phyloP scores from a whole-genome alignment of 2,329 filamentous ascomycete genomes.

The Nakataea oryzae region DNA sequence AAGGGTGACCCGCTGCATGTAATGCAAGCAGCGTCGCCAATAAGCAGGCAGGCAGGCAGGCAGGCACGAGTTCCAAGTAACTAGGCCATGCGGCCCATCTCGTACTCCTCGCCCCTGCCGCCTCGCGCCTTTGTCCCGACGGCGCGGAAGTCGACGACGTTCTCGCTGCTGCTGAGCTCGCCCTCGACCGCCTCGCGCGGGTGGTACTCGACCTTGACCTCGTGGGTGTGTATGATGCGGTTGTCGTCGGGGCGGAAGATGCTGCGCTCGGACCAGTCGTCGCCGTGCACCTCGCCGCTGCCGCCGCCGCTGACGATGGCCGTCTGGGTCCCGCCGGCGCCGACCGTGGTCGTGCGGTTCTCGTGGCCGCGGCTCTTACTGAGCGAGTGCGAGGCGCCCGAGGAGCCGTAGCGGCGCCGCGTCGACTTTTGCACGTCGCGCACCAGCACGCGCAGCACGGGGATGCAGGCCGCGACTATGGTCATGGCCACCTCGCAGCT shows the following conservation, averaged over 20 bases:
- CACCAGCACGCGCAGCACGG: slow-evolving; percentile 17
- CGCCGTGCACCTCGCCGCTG: not conserved
- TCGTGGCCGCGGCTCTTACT: not conserved
- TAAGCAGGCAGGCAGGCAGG: no score
- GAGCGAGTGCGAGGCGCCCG: not conserved
- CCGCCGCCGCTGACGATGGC: not conserved
- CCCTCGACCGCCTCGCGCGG: not conserved
- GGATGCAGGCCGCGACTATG: slow-evolving; percentile 22
- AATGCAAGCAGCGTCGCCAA: no score
- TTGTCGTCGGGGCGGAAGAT: not conserved
- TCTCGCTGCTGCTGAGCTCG: not conserved
- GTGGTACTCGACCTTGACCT: not conserved
- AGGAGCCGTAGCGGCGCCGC: not conserved
- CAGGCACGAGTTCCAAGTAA: no score
- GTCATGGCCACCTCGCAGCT: slow-evolving; percentile 21
- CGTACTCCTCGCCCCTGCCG: not conserved
- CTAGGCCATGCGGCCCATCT: not conserved
- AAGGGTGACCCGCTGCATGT: no score
- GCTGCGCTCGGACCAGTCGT: not conserved
- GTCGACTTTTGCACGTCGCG: slow-evolving; percentile 4
- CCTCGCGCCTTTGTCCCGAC: no score
- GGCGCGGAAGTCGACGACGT: not conserved
- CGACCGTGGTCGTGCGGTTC: not conserved
- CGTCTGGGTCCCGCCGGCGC: not conserved
- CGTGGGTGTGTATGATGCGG: not conserved